Conservation (phyloP, 192 early-diverging fungal genomes). For the Gorgonomyces haynaldii region DNA sequence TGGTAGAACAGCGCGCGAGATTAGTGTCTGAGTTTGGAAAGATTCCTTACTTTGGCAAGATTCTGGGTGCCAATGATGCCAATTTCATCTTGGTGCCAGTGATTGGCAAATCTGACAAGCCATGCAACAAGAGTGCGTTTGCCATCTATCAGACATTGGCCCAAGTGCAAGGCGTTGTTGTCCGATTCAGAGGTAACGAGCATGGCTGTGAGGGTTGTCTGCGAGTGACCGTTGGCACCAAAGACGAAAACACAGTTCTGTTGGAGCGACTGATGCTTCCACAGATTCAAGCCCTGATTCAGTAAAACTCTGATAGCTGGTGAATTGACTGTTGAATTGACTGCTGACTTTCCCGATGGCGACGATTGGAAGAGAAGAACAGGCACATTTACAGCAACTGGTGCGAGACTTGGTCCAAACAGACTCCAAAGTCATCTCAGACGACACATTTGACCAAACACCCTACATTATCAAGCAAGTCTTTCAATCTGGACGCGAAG, state of each 20-base stretch:
- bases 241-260: conserved; percentile 65
- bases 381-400: conserved; percentile 28
- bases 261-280: conserved; percentile 29
- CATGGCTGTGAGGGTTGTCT: conserved; percentile 86
- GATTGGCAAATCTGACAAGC: conserved; percentile 47
- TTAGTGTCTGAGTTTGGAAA: conserved; percentile 53
- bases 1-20: conserved; percentile 53
- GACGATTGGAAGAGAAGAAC: conserved; percentile 14
- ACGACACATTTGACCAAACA: conserved; percentile 42
- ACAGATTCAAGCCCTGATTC: background rate
- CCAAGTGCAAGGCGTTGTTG: conserved; percentile 73
- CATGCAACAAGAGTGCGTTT: conserved; percentile 61
- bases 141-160: conserved; percentile 76
- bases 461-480: conserved; percentile 74
- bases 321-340: background rate
- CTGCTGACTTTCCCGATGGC: too few species aligned
- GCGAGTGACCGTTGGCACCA: conserved; percentile 86
- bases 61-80: conserved; percentile 81
- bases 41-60: conserved; percentile 54
- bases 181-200: conserved; percentile 88
- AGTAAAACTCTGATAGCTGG: background rate
- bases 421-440: conserved; percentile 9
- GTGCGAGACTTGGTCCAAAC: conserved; percentile 26
- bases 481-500: conserved; percentile 72
- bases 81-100: conserved; percentile 93